A percentile compares a stretch with the other conserved stretches of the same genome.
These are phyloP conservation scores for Talaromyces sp. DNA, from an alignment of 2,329 filamentous ascomycete species.

Conservation along the genomic window DNA sequence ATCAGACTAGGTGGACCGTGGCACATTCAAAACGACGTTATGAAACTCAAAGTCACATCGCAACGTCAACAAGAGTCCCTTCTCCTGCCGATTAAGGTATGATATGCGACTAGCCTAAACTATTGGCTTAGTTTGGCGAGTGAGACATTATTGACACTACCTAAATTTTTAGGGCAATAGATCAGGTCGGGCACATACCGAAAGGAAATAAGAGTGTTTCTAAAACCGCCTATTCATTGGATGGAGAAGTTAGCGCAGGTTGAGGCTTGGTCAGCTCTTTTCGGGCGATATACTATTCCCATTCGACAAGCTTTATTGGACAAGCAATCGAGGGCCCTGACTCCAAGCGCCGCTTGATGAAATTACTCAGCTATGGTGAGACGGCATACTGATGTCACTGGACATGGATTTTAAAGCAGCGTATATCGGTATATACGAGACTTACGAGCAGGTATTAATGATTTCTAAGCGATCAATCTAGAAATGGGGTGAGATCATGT, in stretches of 20 bases:
- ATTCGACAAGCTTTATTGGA: too few species aligned
- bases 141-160: background rate
- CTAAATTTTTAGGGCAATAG: background rate
- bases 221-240: background rate
- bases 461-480: background rate
- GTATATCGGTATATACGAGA: background rate
- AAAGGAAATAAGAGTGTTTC: background rate
- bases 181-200: too few species aligned
- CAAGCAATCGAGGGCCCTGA: background rate
- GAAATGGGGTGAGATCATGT: background rate
- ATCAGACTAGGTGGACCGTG: too few species aligned
- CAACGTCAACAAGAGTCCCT: background rate
- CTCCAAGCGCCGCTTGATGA: background rate
- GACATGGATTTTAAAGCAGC: background rate
- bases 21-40: background rate
- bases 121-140: background rate
- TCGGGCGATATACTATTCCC: too few species aligned
- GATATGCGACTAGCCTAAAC: background rate
- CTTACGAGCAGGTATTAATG: background rate
- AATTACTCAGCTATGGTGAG: background rate
- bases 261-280: too few species aligned
- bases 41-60: background rate
- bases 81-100: background rate
- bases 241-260: background rate
- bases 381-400: background rate